Percentiles rank a stretch among this genome's conserved stretches.
These are phyloP conservation scores for Solanum sitiens DNA, from an alignment of 257 asterid species.

Conservation along the genomic window DNA sequence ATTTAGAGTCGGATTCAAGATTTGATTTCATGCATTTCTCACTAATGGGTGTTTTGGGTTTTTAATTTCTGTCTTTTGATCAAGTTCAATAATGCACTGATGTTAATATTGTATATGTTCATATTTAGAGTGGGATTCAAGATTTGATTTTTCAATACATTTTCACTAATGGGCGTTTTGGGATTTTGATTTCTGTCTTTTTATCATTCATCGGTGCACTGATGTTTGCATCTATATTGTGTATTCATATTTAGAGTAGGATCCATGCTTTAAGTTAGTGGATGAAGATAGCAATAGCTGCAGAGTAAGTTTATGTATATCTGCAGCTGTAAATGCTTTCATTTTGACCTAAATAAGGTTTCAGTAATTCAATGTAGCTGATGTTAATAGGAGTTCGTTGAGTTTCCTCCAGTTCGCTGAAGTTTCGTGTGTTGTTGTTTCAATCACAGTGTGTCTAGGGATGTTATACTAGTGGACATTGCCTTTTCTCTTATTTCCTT, in stretches of 20 bases:
- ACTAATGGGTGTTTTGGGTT: background rate
- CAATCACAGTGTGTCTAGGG: background rate
- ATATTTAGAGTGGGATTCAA: background rate
- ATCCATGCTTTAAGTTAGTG: background rate
- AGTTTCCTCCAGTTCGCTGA: background rate
- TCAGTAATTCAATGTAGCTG: background rate
- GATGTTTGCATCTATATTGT: background rate
- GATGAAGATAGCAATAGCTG: background rate
- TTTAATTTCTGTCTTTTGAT: background rate
- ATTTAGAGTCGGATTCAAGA: background rate
- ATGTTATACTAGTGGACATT: background rate
- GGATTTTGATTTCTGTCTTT: background rate
- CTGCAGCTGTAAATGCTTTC: background rate
- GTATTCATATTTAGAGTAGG: background rate
- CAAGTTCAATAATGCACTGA: background rate
- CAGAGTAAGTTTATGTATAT: background rate
- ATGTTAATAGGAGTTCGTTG: background rate
- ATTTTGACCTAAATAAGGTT: background rate
- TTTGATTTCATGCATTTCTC: background rate
- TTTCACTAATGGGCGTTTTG: background rate
- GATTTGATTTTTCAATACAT: background rate
- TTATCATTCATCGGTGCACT: background rate
- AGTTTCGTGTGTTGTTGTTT: background rate
- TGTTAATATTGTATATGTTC: background rate
- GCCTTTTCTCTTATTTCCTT: background rate